Evolutionary conservation across 2,329 filamentous ascomycete species (phyloP), one percentile per base, ranked within the genome.

Genomic region (Calonectria hawksworthii): DNA sequence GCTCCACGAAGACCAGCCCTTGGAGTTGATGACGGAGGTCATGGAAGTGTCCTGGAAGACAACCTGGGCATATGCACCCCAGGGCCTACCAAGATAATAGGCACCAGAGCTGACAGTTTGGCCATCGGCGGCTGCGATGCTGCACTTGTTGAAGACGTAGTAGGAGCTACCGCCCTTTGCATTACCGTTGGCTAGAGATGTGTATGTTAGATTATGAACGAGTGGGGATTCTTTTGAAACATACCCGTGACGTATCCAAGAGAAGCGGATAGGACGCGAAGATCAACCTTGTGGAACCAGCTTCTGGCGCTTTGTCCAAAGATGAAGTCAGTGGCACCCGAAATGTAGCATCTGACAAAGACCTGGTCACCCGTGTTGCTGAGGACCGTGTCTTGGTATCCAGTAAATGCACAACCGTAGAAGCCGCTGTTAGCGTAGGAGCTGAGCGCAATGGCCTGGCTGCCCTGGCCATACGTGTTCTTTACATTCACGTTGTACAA

Each of bases 401-500:
- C 89, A 30, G 83, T 84, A 34, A 90, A 83, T 4, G 83, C 80
- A 69, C 85, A 86, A 10, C 85, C 89, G 71, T 90, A 90, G 78
- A 87, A 89, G 4, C 87, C 88, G 68, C 86, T 85, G 70, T 86
- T 80, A 9, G 83, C 83, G 67, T 87, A 86, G 0, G 87, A 87
- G 23, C 85, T 86, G 11, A 89, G 75, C 7, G 88, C 88, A 23
- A 89, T 84, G 36, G 88, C 88, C 76, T 89, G 88, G 70, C 83
- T 85, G 1, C 87, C 87, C 73, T 86, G 73, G 34, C 88, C 88
- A 70, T 86, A 87, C 0, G 84, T 84, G 77, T 89, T 90, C 13
- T 84, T 82, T 16, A 89, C 83, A 69, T 89, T 91, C 82, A 94
- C 86, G 76, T 93, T 93, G 85, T 93, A 94, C 21, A 93, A 84